phyloP scores from a whole-genome alignment of 2,329 filamentous ascomycete genomes.

The Thelonectria olida region DNA sequence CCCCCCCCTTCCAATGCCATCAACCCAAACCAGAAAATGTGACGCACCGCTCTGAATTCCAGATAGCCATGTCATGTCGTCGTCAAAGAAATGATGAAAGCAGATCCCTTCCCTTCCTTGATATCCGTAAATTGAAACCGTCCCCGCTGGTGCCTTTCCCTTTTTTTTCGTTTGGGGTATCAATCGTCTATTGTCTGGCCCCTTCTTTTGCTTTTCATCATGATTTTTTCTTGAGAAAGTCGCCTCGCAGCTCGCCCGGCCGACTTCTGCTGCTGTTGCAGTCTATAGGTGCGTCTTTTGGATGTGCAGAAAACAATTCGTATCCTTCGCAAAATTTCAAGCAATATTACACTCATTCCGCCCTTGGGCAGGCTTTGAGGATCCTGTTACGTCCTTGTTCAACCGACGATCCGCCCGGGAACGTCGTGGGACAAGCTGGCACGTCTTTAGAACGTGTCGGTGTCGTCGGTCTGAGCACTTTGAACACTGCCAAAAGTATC shows the following conservation, averaged over 20 bases:
- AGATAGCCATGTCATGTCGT: slow-evolving; percentile 44
- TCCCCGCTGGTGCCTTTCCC: slow-evolving; percentile 15
- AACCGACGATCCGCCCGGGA: slow-evolving; percentile 12
- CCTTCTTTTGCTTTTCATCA: slow-evolving; percentile 26
- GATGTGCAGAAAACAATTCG: slow-evolving; percentile 22
- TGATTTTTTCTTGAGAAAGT: slow-evolving; percentile 22
- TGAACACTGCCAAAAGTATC: slow-evolving; percentile 48
- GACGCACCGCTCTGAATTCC: slow-evolving; percentile 39
- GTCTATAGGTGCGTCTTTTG: slow-evolving; percentile 32
- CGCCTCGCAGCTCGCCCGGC: slow-evolving; percentile 18
- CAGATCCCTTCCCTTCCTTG: slow-evolving; percentile 29
- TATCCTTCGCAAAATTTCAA: slow-evolving; percentile 17
- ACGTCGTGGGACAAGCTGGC: slow-evolving; percentile 6
- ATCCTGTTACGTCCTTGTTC: slow-evolving; percentile 13
- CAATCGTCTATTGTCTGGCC: slow-evolving; percentile 13
- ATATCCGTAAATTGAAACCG: slow-evolving; percentile 26
- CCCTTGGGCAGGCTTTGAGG: slow-evolving; percentile 13
- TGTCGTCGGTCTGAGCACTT: slow-evolving; percentile 48
- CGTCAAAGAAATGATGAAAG: slow-evolving; percentile 40
- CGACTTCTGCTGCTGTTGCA: slow-evolving; percentile 14
- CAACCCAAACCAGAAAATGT: slow-evolving; percentile 37
- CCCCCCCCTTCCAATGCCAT: slow-evolving; percentile 12
- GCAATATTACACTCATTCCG: slow-evolving; percentile 18
- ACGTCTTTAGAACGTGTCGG: slow-evolving; percentile 47
- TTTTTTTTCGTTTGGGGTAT: slow-evolving; percentile 16